Conservation (phyloP, 805 yeast genomes). For the Debaryomyces castellii region DNA sequence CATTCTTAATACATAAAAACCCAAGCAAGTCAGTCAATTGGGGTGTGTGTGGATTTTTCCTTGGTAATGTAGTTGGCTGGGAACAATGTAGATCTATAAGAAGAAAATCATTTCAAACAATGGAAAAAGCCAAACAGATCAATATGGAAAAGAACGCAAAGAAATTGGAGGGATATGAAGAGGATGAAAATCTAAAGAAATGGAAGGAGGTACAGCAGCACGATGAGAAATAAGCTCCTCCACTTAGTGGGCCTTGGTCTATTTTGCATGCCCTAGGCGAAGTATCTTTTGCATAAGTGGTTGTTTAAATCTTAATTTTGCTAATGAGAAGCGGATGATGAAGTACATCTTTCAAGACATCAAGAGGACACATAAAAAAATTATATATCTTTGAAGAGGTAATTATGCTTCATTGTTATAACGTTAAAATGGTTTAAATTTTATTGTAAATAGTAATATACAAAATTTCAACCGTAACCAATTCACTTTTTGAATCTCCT, state of each 20-base stretch:
- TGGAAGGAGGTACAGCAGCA: slow-evolving; percentile 22
- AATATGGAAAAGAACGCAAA: slow-evolving; percentile 33
- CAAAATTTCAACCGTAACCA: background rate
- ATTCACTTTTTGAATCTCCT: background rate
- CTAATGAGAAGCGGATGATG: too few relatives aligned
- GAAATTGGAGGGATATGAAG: slow-evolving; percentile 24
- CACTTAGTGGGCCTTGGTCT: background rate
- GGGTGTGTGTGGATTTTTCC: slow-evolving; percentile 75
- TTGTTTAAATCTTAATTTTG: too few relatives aligned
- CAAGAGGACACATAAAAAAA: too few relatives aligned
- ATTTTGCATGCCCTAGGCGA: too few relatives aligned
- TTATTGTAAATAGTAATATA: background rate
- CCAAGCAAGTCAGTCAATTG: slow-evolving; percentile 69
- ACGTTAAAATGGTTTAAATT: background rate
- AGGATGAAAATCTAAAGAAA: slow-evolving; percentile 23
- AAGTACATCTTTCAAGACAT: too few relatives aligned
- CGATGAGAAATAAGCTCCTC: background rate
- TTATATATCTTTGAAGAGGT: background rate
- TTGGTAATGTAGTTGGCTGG: slow-evolving; percentile 87
- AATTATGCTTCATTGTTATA: background rate
- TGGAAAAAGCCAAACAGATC: slow-evolving; percentile 63
- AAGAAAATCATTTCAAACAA: slow-evolving; percentile 62
- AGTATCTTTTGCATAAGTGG: background rate
- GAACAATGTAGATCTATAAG: slow-evolving; percentile 83
- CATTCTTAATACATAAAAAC: slow-evolving; percentile 65